Base-by-base conservation (phyloP, 2,329 filamentous ascomycete species). In the Juglanconis juglandina region DNA sequence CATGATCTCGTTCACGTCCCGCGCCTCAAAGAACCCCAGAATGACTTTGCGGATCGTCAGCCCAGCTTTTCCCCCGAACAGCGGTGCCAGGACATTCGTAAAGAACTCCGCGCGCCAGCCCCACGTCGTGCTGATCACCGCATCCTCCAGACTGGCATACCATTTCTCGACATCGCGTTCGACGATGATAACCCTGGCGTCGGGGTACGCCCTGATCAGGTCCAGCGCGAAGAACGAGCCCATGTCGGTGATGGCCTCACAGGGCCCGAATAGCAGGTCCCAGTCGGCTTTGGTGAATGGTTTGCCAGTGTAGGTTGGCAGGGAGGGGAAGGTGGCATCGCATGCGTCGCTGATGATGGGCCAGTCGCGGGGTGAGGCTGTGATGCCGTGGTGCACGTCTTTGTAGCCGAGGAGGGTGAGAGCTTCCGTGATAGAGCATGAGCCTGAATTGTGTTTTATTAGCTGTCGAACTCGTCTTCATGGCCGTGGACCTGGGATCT, bases 171-270 rank as follows among this genome's bases (percentile, higher is more conserved):
- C 83, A 59, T 88, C 84, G 53, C 87, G 81, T 58, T 81, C 86
- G 17, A 85, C 87, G 65, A 91, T 76, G 53, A 91, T 80, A 58
- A 90, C 83, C 73, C 89, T 90, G 58, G 87, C 87, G 56, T 89
- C 84, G 2, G 88, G 87, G 69, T 90, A 90, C 11, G 86, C 85
- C 68, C 86, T 83, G 63, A 90, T 87, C 62, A 91, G 78, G 70
- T 90, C 87, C 71, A 86, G 81, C 53, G 84, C 84, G 67, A 91
- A 90, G 70, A 61, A 53, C 32, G 61, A 59, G 4, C 59, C 56
- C 11, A 67, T 41, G 58, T 66, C 64, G 8, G 65, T 66, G 17
- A 65, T 64, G 17, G 53, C 64, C 10, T 66, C 64, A 57, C 58
- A 66, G 5, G 41, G 35, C 9, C 64, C 62, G 42, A 57, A 66